Evolutionary conservation across 2,329 filamentous ascomycete genomes (phyloP).

Genomic region (Ophiocordyceps robertsii): DNA sequence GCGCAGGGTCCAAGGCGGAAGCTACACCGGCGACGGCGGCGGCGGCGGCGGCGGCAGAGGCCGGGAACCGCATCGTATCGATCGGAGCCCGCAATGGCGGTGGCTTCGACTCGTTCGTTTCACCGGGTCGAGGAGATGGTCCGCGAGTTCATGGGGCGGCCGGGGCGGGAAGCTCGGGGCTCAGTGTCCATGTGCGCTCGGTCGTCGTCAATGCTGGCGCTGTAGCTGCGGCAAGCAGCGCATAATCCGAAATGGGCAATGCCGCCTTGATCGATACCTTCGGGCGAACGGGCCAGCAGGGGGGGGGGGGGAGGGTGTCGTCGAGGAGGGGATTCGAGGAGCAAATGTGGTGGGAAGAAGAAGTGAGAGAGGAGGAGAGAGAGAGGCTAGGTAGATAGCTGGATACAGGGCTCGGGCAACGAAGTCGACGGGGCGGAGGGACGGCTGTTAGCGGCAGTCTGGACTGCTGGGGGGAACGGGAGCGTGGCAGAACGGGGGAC

Average conservation of each 20-base stretch:
- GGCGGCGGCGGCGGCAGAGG: conserved; percentile 2
- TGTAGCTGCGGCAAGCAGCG: conserved; percentile 1
- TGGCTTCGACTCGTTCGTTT: neutral
- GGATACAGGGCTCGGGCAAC: neutral
- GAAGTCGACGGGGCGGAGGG: neutral
- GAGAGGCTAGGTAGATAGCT: neutral
- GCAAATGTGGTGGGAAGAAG: neutral
- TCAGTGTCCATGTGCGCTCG: conserved; percentile 1
- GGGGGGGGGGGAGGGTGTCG: neutral
- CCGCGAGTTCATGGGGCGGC: conserved; percentile 1
- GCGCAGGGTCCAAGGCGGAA: conserved; percentile 5
- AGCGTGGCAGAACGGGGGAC: neutral
- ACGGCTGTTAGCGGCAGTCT: neutral
- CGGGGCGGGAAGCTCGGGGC: neutral
- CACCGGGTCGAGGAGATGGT: neutral
- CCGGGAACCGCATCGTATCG: conserved; percentile 5
- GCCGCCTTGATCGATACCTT: neutral
- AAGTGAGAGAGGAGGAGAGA: neutral
- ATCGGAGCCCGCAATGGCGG: neutral
- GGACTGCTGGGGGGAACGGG: neutral
- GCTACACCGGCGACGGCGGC: conserved; percentile 2
- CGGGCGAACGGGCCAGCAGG: neutral
- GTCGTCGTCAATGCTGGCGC: neutral
- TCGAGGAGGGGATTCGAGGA: neutral
- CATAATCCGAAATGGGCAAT: neutral